Conservation (phyloP, 129 eudicot species). For the Arctium lappa region DNA sequence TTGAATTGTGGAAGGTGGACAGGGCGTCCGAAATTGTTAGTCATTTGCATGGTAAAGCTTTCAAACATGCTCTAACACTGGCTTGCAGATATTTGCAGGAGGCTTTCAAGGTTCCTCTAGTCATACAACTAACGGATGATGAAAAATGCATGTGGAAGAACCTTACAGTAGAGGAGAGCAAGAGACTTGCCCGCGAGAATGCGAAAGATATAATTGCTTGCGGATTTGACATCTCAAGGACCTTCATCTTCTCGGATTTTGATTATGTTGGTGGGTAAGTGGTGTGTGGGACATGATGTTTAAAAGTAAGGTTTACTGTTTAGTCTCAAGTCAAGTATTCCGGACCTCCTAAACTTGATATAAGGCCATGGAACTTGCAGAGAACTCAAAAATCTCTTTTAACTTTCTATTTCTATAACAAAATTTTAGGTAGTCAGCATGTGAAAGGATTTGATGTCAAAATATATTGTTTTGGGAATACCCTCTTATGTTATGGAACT, state of each 20-base stretch:
- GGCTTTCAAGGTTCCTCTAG: slow-evolving; percentile 94
- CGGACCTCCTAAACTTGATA: too few species aligned
- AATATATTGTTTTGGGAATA: background rate
- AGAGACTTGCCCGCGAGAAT: slow-evolving; percentile 93
- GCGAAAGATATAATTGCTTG: slow-evolving; percentile 98
- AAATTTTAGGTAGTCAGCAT: too few species aligned
- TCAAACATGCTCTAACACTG: background rate
- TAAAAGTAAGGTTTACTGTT: too few species aligned
- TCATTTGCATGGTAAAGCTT: background rate
- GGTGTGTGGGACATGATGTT: background rate
- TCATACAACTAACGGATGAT: slow-evolving; percentile 91
- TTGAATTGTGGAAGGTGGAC: background rate
- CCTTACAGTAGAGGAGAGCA: slow-evolving; percentile 82
- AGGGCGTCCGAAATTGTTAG: too few species aligned
- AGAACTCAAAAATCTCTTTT: too few species aligned
- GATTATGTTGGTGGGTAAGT: slow-evolving; percentile 93
- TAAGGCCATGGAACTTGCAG: too few species aligned
- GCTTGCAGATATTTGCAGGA: slow-evolving; percentile 87
- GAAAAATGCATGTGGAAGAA: slow-evolving; percentile 98
- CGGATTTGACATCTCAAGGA: slow-evolving; percentile 89
- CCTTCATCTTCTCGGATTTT: slow-evolving; percentile 88
- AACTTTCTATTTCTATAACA: too few species aligned
- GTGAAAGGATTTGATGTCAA: too few species aligned
- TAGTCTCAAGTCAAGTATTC: too few species aligned
- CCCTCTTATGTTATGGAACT: background rate